phyloP scores from a whole-genome alignment of 1,284 basidiomycete genomes.

The Cryptococcus floricola region DNA sequence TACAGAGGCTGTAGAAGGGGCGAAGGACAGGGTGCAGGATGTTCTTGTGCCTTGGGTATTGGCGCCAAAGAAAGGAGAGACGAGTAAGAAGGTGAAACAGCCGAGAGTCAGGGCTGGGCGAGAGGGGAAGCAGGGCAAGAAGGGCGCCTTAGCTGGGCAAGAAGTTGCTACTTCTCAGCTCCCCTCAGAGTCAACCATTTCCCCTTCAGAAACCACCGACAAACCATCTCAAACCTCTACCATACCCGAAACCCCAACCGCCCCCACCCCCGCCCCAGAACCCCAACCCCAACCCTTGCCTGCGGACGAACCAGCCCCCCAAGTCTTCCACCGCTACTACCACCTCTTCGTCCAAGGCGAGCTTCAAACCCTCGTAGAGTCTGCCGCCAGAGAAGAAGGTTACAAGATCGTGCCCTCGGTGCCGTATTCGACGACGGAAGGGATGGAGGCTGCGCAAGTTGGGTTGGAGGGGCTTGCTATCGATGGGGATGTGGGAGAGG shows the following conservation, averaged over 20 bases:
- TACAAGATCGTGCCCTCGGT: slow-evolving; percentile 39
- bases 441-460: background rate
- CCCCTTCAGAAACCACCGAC: too few species aligned
- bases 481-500: background rate
- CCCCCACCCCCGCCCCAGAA: too few species aligned
- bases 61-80: slow-evolving; percentile 13
- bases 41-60: slow-evolving; percentile 70
- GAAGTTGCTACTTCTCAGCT: too few species aligned
- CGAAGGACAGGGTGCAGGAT: slow-evolving; percentile 52
- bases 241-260: too few species aligned
- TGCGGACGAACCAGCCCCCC: too few species aligned
- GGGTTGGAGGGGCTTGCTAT: background rate
- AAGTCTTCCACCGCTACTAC: slow-evolving; percentile 79
- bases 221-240: too few species aligned
- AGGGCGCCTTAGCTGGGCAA: too few species aligned
- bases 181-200: too few species aligned
- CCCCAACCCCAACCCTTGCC: too few species aligned
- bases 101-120: too few species aligned
- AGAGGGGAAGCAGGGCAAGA: too few species aligned
- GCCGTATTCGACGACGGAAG: background rate
- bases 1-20: background rate
- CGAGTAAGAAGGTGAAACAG: background rate
- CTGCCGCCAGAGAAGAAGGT: slow-evolving; percentile 61
- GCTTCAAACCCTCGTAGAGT: slow-evolving; percentile 58
- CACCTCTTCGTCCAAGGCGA: slow-evolving; percentile 86